A percentile compares a stretch with the other conserved stretches of the same genome.
These are phyloP conservation scores for Lipomyces mesembrius DNA, from an alignment of 805 yeast species.

Conservation along the genomic window DNA sequence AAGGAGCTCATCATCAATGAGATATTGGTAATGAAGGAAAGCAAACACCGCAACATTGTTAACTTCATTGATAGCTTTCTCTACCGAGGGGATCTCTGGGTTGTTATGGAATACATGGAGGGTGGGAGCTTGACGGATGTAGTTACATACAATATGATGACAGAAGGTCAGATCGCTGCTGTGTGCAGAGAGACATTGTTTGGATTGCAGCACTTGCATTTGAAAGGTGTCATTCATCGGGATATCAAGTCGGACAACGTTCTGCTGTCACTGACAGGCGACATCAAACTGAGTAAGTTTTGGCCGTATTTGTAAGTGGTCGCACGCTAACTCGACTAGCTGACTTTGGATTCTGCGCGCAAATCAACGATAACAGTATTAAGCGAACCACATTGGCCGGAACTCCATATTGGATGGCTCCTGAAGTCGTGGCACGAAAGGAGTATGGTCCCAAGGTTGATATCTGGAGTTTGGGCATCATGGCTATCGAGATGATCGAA, in stretches of 20 bases:
- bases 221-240: slow-evolving; percentile 91
- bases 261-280: slow-evolving; percentile 78
- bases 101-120: slow-evolving; percentile 98
- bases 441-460: slow-evolving; percentile 97
- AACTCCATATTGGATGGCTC: slow-evolving; percentile 99
- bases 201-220: slow-evolving; percentile 86
- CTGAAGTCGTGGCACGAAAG: slow-evolving; percentile 92
- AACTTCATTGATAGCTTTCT: slow-evolving; percentile 88
- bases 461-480: slow-evolving; percentile 96
- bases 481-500: slow-evolving; percentile 98
- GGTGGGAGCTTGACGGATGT: slow-evolving; percentile 97
- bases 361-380: slow-evolving; percentile 74
- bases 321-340: slow-evolving; percentile 45
- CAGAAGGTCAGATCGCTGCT: slow-evolving; percentile 94
- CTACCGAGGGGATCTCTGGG: slow-evolving; percentile 79
- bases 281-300: slow-evolving; percentile 69
- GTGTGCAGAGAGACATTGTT: slow-evolving; percentile 88
- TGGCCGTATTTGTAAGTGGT: not conserved
- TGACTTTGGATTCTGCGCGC: slow-evolving; percentile 97
- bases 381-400: slow-evolving; percentile 99
- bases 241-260: slow-evolving; percentile 96
- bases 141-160: slow-evolving; percentile 84
- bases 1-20: slow-evolving; percentile 94
- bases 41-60: slow-evolving; percentile 88
- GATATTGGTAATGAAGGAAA: slow-evolving; percentile 92